These are phyloP conservation scores for sunflower (Helianthus annuus) DNA, from an alignment of 129 eudicot genomes.

Conservation along the genomic window HanXRQr2.0-SUNRISE NC_035445.2:134840697-134841196, in stretches of 20 bases:
- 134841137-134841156: constrained; percentile 3
- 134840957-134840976: constrained; percentile 92
- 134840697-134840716: constrained; percentile 62
- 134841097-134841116: not conserved
- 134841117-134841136: not conserved
- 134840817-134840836: constrained; percentile 98
- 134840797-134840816: constrained; percentile 78
- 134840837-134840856: constrained; percentile 89
- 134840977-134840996: constrained; percentile 57
- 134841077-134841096: not conserved
- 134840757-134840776: constrained; percentile 3
- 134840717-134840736: not conserved
- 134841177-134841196: not conserved
- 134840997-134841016: constrained; percentile 16
- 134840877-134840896: constrained; percentile 66
- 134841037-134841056: constrained; percentile 13
- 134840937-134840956: constrained; percentile 61
- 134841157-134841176: not conserved
- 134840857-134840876: constrained; percentile 75
- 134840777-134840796: constrained; percentile 64
- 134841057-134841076: not conserved
- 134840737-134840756: too few species aligned
- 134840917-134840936: constrained; percentile 60
- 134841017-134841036: not conserved
- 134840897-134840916: constrained; percentile 56